Evolutionary conservation across 805 yeast species (phyloP).

Genomic region (Danielia reshetovae): DNA sequence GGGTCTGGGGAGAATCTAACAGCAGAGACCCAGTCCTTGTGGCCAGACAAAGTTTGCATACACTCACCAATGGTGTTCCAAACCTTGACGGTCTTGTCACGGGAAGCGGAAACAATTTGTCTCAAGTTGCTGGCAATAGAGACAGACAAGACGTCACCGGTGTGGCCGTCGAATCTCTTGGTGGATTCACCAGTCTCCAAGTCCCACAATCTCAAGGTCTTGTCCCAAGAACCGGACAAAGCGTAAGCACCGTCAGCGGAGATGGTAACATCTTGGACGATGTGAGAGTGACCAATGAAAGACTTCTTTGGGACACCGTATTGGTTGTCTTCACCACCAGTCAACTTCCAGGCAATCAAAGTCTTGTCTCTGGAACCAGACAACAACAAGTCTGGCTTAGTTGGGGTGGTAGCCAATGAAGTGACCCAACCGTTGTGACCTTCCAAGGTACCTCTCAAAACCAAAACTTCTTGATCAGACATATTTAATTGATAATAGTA

Average conservation of each 20-base stretch:
- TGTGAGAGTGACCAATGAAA: slow-evolving; percentile 98
- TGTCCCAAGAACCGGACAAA: slow-evolving; percentile 99
- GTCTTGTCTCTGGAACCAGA: slow-evolving; percentile 99
- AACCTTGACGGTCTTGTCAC: slow-evolving; percentile 98
- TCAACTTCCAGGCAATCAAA: slow-evolving; percentile 95
- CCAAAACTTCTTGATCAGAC: slow-evolving; percentile 94
- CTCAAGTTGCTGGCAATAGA: slow-evolving; percentile 95
- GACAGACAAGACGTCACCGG: slow-evolving; percentile 94
- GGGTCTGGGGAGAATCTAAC: slow-evolving; percentile 94
- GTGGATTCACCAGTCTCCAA: slow-evolving; percentile 89
- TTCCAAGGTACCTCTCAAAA: slow-evolving; percentile 99
- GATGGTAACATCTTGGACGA: slow-evolving; percentile 95
- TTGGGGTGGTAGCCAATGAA: slow-evolving; percentile 94
- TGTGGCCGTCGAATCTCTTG: slow-evolving; percentile 97
- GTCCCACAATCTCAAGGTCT: slow-evolving; percentile 98
- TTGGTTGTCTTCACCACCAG: slow-evolving; percentile 86
- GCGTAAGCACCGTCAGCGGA: slow-evolving; percentile 98
- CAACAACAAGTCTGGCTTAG: slow-evolving; percentile 95
- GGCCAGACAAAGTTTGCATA: slow-evolving; percentile 90
- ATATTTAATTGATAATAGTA: slow-evolving; percentile 28
- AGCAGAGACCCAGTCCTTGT: slow-evolving; percentile 98
- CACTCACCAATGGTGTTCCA: slow-evolving; percentile 99
- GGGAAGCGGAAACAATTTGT: slow-evolving; percentile 97
- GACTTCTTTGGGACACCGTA: slow-evolving; percentile 98
- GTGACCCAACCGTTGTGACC: slow-evolving; percentile 90